A percentile compares a stretch with the other conserved stretches of the same genome.
phyloP scores from a whole-genome alignment of 768 basidiomycete species.

The Imleria badia region DNA sequence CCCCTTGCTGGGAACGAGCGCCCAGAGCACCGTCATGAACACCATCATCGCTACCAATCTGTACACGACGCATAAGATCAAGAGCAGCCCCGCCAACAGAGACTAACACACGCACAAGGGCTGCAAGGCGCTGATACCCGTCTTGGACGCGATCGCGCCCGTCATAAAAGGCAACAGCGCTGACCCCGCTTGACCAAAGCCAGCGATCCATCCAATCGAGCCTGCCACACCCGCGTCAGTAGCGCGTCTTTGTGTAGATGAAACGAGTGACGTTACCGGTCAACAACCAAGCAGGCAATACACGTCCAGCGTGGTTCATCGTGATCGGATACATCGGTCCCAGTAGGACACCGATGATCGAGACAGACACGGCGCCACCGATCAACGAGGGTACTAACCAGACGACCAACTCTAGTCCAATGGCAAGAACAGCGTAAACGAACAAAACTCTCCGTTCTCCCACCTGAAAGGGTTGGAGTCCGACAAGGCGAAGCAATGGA shows the following conservation, averaged over 20 bases:
- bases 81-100: neutral
- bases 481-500: neutral
- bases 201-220: conserved; percentile 68
- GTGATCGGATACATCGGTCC: conserved; percentile 56
- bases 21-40: conserved; percentile 43
- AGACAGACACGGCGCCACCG: conserved; percentile 53
- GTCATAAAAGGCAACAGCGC: conserved; percentile 74
- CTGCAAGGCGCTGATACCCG: conserved; percentile 48
- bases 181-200: conserved; percentile 69
- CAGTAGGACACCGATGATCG: conserved; percentile 53
- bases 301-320: conserved; percentile 66
- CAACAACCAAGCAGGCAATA: conserved; percentile 71
- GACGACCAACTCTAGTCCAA: conserved; percentile 55
- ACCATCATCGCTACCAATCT: conserved; percentile 43
- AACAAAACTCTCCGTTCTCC: conserved; percentile 56
- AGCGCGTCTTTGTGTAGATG: neutral
- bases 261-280: conserved; percentile 32
- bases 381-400: conserved; percentile 58
- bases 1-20: conserved; percentile 36
- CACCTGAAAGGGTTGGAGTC: conserved; percentile 32
- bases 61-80: neutral
- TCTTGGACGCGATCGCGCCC: conserved; percentile 61
- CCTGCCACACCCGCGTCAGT: conserved; percentile 28
- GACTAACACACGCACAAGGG: conserved; percentile 23
- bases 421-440: conserved; percentile 50